phyloP scores from a whole-genome alignment of 208 protist genomes.

The Trypanosoma mega region DNA sequence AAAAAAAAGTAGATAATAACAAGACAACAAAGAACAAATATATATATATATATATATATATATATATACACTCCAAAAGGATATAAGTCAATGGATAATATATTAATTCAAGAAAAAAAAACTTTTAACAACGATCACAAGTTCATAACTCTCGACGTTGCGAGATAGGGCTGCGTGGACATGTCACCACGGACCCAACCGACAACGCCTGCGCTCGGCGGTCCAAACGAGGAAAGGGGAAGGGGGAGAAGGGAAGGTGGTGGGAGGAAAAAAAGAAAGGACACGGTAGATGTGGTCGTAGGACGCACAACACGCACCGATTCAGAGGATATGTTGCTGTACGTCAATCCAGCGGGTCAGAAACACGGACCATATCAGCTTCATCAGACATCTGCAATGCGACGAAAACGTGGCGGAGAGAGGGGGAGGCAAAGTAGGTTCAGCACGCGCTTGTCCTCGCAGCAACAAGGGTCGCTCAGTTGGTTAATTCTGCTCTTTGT shows the following conservation, averaged over 20 bases:
- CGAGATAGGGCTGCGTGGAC: constrained; percentile 39
- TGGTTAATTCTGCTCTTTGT: too few relatives aligned
- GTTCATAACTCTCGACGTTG: constrained; percentile 32
- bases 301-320: too few relatives aligned
- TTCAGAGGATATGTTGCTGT: constrained; percentile 73
- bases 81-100: background rate
- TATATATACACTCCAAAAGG: too few relatives aligned
- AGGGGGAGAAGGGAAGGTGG: background rate
- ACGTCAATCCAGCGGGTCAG: constrained; percentile 55
- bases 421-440: too few relatives aligned
- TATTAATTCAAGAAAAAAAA: background rate
- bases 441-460: too few relatives aligned
- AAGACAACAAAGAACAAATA: constrained; percentile 6
- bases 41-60: too few relatives aligned
- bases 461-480: too few relatives aligned
- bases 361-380: constrained; percentile 84
- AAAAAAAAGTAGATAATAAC: constrained; percentile 7
- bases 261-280: background rate
- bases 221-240: background rate
- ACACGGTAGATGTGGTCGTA: too few relatives aligned
- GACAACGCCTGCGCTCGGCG: constrained; percentile 32
- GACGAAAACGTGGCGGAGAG: background rate
- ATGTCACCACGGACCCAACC: constrained; percentile 30
- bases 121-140: too few relatives aligned
- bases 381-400: constrained; percentile 37